These are phyloP conservation scores for Colletotrichum tofieldiae DNA, from an alignment of 2,329 filamentous ascomycete species.

Conservation along the genomic window DNA sequence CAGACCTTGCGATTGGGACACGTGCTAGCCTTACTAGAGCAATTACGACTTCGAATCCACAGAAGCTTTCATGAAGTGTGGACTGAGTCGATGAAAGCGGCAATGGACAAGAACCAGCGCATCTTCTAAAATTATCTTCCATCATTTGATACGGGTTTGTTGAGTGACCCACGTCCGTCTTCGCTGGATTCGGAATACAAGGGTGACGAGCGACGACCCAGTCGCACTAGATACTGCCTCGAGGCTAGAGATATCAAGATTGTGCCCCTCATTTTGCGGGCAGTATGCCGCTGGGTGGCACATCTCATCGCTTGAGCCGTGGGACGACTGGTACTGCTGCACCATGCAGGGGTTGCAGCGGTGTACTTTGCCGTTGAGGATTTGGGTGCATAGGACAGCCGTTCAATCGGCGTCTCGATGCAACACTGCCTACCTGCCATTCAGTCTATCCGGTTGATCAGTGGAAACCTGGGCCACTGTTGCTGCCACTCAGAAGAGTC, in stretches of 20 bases:
- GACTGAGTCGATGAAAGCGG: neutral
- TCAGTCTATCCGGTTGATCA: slow-evolving; percentile 14
- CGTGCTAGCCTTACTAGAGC: slow-evolving; percentile 1
- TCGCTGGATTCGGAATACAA: neutral
- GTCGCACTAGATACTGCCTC: neutral
- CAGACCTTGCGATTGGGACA: slow-evolving; percentile 11
- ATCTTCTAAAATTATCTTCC: neutral
- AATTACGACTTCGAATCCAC: slow-evolving; percentile 2
- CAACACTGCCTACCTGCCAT: neutral
- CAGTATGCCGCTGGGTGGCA: neutral
- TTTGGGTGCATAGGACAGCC: slow-evolving; percentile 1
- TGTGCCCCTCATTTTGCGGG: neutral
- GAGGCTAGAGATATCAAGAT: neutral
- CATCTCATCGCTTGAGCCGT: slow-evolving; percentile 8
- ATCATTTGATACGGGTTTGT: neutral
- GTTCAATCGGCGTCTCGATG: neutral
- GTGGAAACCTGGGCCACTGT: neutral
- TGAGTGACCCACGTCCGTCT: neutral
- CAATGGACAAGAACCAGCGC: neutral
- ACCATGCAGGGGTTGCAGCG: slow-evolving; percentile 20
- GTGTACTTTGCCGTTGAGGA: neutral
- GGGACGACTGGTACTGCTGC: slow-evolving; percentile 10
- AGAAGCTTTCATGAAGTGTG: neutral
- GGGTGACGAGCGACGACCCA: neutral
- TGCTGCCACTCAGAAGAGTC: neutral